A percentile compares a stretch with the other conserved stretches of the same genome.
Conservation (phyloP, 306 rosid species). For the Trichosanthes cucumerina region DNA sequence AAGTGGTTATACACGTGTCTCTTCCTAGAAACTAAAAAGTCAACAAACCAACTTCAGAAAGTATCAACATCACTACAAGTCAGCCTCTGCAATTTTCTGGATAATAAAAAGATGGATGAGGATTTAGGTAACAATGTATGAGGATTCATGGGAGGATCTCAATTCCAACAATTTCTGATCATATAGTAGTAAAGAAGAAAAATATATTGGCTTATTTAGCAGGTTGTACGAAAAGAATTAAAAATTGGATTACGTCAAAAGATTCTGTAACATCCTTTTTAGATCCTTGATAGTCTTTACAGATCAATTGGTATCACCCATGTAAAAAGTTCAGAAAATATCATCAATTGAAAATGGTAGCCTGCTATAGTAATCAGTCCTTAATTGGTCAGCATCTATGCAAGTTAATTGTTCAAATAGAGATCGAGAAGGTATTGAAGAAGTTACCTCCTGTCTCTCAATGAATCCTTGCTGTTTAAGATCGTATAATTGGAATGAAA, state of each 20-base stretch:
- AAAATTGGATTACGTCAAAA: background rate
- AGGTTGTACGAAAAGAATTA: background rate
- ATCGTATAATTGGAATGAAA: slow-evolving; percentile 68
- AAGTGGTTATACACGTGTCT: background rate
- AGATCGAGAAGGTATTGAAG: background rate
- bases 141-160: background rate
- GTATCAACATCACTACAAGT: background rate
- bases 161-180: background rate
- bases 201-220: background rate
- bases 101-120: background rate
- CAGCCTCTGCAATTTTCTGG: background rate
- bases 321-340: background rate
- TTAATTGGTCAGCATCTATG: background rate
- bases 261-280: background rate
- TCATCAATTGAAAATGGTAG: background rate
- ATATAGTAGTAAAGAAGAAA: background rate
- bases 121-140: background rate
- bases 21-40: background rate
- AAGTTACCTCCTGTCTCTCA: slow-evolving; percentile 59
- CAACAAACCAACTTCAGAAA: background rate
- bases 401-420: background rate
- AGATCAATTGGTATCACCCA: background rate
- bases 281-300: background rate
- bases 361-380: background rate
- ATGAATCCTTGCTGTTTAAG: slow-evolving; percentile 73